A percentile compares a stretch with the other conserved stretches of the same genome.
phyloP scores from a whole-genome alignment of 805 yeast species.

The Spathaspora sp. region DNA sequence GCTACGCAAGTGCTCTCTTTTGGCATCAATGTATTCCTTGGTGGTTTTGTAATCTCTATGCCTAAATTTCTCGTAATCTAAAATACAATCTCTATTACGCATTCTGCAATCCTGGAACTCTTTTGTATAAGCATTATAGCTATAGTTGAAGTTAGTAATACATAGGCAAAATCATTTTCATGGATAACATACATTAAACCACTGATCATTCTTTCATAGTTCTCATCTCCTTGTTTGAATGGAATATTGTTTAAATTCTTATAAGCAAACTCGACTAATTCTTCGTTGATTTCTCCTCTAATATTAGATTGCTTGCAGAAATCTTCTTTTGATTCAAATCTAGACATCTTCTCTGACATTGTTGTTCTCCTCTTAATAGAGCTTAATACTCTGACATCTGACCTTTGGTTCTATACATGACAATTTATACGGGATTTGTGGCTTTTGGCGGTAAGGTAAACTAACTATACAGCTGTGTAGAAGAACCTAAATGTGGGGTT shows the following conservation, averaged over 20 bases:
- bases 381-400: too few relatives aligned
- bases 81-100: conserved; percentile 7
- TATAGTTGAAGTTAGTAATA: background rate
- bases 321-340: conserved; percentile 9
- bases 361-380: too few relatives aligned
- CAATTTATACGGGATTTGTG: too few relatives aligned
- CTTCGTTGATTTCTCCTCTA: conserved; percentile 6
- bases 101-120: conserved; percentile 8
- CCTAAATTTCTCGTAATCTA: conserved; percentile 10
- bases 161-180: background rate
- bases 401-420: too few relatives aligned
- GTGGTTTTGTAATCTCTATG: conserved; percentile 6
- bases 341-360: conserved; percentile 1
- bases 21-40: conserved; percentile 7
- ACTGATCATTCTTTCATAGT: conserved; percentile 14
- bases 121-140: conserved; percentile 6
- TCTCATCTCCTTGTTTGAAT: conserved; percentile 9
- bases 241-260: conserved; percentile 10
- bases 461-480: too few relatives aligned
- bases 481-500: too few relatives aligned
- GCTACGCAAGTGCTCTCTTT: conserved; percentile 3
- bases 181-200: conserved; percentile 10
- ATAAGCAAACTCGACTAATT: conserved; percentile 10
- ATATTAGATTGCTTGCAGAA: conserved; percentile 10
- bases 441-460: too few relatives aligned